Conservation (phyloP, 352 stramenopile genomes). For the Peronospora farinosa region DNA sequence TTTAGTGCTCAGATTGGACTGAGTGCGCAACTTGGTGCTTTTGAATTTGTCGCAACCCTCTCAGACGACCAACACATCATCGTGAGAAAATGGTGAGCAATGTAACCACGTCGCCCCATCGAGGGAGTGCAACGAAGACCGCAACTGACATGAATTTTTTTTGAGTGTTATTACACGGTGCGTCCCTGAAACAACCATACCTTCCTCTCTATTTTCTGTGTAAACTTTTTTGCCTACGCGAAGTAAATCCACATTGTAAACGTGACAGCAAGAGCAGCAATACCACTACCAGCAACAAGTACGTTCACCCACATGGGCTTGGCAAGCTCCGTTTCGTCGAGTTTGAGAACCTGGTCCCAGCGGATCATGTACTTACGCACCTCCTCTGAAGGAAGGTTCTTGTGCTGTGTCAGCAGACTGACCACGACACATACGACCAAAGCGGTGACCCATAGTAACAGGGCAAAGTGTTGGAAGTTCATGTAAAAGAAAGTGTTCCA, state of each 20-base stretch:
- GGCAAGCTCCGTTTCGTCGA: conserved; percentile 40
- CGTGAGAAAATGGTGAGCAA: conserved; percentile 10
- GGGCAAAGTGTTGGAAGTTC: conserved; percentile 65
- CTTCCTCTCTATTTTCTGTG: conserved; percentile 1
- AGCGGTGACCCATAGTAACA: conserved; percentile 46
- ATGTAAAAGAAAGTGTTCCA: conserved; percentile 61
- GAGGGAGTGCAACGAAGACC: conserved; percentile 2
- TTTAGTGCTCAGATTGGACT: conserved; percentile 20
- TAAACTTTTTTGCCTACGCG: conserved; percentile 10
- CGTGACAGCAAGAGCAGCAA: conserved; percentile 38
- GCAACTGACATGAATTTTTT: conserved; percentile 9
- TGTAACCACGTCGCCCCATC: conserved; percentile 1
- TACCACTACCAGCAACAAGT: conserved; percentile 35
- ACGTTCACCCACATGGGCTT: conserved; percentile 47
- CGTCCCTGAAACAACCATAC: conserved; percentile 9
- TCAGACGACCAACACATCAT: conserved; percentile 23
- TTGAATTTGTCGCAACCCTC: conserved; percentile 18
- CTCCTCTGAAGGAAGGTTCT: conserved; percentile 28
- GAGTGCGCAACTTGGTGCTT: neutral
- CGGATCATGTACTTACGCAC: conserved; percentile 48
- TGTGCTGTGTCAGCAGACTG: conserved; percentile 43
- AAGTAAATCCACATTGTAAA: conserved; percentile 57
- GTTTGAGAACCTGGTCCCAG: conserved; percentile 44
- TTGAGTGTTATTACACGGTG: conserved; percentile 21
- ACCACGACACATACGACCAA: conserved; percentile 46